Base-by-base conservation (phyloP, 306 rosid genomes). In the Rubus idaeus region DNA sequence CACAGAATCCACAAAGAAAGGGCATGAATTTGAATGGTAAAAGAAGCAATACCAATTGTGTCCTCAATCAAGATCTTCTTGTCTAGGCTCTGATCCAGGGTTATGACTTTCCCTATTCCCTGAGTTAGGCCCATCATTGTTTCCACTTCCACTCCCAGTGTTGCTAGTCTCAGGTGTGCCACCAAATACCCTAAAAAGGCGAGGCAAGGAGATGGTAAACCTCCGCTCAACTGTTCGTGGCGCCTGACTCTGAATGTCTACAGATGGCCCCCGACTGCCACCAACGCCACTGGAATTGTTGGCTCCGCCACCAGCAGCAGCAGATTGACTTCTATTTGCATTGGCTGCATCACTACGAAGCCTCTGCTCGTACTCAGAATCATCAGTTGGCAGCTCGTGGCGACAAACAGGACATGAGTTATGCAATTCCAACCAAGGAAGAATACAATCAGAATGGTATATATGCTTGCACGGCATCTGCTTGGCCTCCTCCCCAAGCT, bases 381-480 rank as follows among this genome's bases (percentile, higher is more conserved):
- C 98, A 74, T 93, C 97, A 0, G 98, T 93, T 3, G 98, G 97
- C 86, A 93, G 70, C 90, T 93, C 98, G 17, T 86, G 44, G 10
- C 98, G 97, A 67, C 98, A 93, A n/a, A 93, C 98, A 0, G 98
- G 98, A 51, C 98, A 93, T 50, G 98, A 88, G 78, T 93, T 93
- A 55, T 93, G 98, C 87, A 91, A 23, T 76, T 91, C 91, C 82
- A 93, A 74, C 98, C 98, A 93, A 3, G 98, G 98, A 40, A 88
- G 8, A 55, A 93, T 93, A 78, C 98, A 93, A 81, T 91, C 93
- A 0, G 80, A 56, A 68, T 93, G 98, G 76, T 93, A 93, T 21
- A 93, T 86, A 80, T 93, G 98, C 80, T 91, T 93, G 67, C 98
- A 93, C 8, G 98, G 98, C 83, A 93, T 86, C 86, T 87, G 93